Evolutionary conservation across 2,329 filamentous ascomycete species (phyloP), one percentile per base, ranked within the genome.

Genomic region (Pochonia chlamydosporia): DNA sequence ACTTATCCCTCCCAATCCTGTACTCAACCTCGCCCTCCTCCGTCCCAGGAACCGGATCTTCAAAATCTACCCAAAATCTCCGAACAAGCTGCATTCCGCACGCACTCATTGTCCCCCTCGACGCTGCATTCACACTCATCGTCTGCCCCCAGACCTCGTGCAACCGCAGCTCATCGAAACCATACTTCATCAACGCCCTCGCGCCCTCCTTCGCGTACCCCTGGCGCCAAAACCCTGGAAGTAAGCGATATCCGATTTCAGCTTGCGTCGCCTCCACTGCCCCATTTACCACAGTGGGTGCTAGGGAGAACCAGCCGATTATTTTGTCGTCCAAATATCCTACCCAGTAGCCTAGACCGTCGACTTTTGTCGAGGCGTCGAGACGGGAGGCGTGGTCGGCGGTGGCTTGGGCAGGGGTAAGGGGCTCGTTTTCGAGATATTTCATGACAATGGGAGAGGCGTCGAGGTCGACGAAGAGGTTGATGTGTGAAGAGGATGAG

Each of bases 161-260:
- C 18, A 62, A 41, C 9, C 49, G 50, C 3, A 64, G 50, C 21
- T 63, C 56, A 37, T 59, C 48, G 14, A 63, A 59, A 3, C 57
- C 62, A 39, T 64, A 54, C 40, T 54, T 59, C 18, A 63, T 39
- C 33, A 64, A 42, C 35, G 55, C 60, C 3, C 51, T 48, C 1
- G 59, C 57, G 4, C 60, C 62, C 44, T 64, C 61, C 49, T 63
- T 64, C 20, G 60, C 61, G 18, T 57, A 56, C 1, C 62, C 62
- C 26, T 56, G 56, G 1, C 58, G 50, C 62, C 61, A 64, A 39
- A 57, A 62, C 42, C 54, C 55, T 3, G 58, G 59, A 16, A 58
- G 49, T 14, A 63, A 50, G 3, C 61, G 51, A 33, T 61, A 55
- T 4, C 59, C 61, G 24, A 62, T 56, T 31, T 61, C 56, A 14